Conservation (phyloP, 2,329 filamentous ascomycete genomes). For the Stemphylium vesicarium region DNA sequence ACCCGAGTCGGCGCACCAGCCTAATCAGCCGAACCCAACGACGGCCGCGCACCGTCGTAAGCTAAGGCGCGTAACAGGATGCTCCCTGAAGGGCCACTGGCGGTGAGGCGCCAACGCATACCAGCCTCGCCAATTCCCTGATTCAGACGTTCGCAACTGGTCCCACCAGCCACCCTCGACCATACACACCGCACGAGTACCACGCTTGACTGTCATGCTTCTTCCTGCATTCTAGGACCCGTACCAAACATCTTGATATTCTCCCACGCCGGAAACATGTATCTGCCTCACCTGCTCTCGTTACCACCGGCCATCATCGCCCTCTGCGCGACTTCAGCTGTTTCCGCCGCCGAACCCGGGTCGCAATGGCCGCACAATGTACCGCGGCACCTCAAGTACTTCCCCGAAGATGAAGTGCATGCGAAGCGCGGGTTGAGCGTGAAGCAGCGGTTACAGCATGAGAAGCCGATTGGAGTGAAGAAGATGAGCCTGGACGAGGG, state of each 20-base stretch:
- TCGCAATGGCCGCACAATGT: conserved; percentile 56
- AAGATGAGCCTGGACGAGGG: conserved; percentile 75
- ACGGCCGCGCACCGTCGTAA: background rate
- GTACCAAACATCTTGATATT: conserved; percentile 2
- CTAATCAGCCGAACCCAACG: background rate
- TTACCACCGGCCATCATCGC: conserved; percentile 40
- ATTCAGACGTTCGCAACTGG: conserved; percentile 19
- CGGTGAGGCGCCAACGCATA: conserved; percentile 39
- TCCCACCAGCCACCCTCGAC: conserved; percentile 41
- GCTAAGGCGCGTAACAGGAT: conserved; percentile 13
- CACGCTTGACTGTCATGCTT: conserved; percentile 16
- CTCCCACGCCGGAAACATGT: conserved; percentile 25
- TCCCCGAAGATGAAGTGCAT: conserved; percentile 54
- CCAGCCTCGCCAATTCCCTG: conserved; percentile 45
- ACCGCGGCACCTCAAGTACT: conserved; percentile 55
- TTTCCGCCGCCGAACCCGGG: conserved; percentile 26
- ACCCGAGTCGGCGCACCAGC: background rate
- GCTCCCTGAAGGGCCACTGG: conserved; percentile 20
- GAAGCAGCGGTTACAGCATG: conserved; percentile 47
- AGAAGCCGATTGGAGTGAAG: conserved; percentile 67
- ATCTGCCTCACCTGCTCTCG: conserved; percentile 34
- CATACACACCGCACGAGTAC: conserved; percentile 4
- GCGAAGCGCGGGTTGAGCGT: conserved; percentile 51
- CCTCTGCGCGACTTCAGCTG: conserved; percentile 30
- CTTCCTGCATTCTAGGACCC: conserved; percentile 13